Percentiles rank a stretch among this genome's conserved stretches.
phyloP scores from a whole-genome alignment of 2,329 filamentous ascomycete species.

The Penicillium brasilianum region DNA sequence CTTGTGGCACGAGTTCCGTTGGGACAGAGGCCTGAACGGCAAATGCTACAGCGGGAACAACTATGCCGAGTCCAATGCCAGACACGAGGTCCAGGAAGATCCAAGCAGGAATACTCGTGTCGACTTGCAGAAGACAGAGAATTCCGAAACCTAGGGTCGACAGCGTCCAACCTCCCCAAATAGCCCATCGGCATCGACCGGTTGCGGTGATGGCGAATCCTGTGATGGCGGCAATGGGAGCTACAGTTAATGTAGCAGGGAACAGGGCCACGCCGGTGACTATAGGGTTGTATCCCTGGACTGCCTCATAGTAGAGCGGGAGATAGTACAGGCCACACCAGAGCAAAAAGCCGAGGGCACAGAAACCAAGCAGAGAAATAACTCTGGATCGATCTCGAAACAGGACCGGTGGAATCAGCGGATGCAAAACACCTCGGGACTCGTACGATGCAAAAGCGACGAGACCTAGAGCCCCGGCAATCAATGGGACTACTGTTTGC shows the following conservation, averaged over 20 bases:
- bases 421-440: constrained; percentile 30
- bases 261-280: constrained; percentile 16
- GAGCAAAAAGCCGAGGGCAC: constrained; percentile 28
- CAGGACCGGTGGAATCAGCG: too few species aligned
- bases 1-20: constrained; percentile 1
- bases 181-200: constrained; percentile 9
- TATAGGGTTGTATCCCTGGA: constrained; percentile 30
- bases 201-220: constrained; percentile 7
- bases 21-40: constrained; percentile 10
- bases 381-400: too few species aligned
- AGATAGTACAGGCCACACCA: constrained; percentile 38
- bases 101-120: constrained; percentile 10
- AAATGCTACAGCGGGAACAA: constrained; percentile 4
- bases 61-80: constrained; percentile 12
- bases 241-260: constrained; percentile 21
- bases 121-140: constrained; percentile 8
- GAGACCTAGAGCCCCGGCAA: constrained; percentile 54
- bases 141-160: constrained; percentile 13
- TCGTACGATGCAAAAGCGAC: constrained; percentile 13
- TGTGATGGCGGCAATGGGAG: constrained; percentile 9
- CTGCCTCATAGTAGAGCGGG: constrained; percentile 38
- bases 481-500: constrained; percentile 62
- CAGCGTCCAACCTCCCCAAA: constrained; percentile 8
- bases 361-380: too few species aligned
- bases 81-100: constrained; percentile 13